A percentile compares a stretch with the other conserved stretches of the same genome.
phyloP scores from a whole-genome alignment of 371 early-diverging fungal species.

The Mortierella sp. region DNA sequence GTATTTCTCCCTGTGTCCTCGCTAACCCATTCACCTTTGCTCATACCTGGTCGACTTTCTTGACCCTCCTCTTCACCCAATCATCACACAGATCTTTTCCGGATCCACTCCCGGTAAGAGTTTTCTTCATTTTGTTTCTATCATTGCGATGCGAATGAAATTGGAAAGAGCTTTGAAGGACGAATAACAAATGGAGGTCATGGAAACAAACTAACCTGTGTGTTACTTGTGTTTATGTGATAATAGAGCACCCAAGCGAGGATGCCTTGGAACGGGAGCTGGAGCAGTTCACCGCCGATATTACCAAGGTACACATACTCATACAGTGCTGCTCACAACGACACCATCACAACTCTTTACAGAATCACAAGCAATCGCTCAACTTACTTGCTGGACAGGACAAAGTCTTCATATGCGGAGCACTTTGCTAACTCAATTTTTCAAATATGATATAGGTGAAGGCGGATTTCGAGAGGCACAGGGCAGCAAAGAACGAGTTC shows the following conservation, averaged over 20 bases:
- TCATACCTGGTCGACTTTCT: background rate
- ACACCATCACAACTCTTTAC: background rate
- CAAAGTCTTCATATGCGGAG: background rate
- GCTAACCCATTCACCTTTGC: background rate
- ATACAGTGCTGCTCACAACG: no score
- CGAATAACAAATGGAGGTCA: background rate
- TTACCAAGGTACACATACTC: slow-evolving; percentile 23
- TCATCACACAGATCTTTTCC: slow-evolving; percentile 46
- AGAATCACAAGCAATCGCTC: background rate
- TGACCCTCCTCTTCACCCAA: slow-evolving; percentile 16
- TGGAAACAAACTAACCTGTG: background rate
- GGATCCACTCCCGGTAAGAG: slow-evolving; percentile 58
- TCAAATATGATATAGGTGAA: slow-evolving; percentile 21
- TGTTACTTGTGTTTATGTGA: background rate
- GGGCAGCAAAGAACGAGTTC: slow-evolving; percentile 43
- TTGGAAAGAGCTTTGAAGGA: background rate
- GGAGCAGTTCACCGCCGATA: slow-evolving; percentile 34
- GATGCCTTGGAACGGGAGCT: slow-evolving; percentile 41
- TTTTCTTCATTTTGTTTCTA: background rate
- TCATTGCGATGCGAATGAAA: background rate
- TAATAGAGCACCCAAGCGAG: slow-evolving; percentile 49
- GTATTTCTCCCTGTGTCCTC: background rate
- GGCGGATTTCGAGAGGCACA: slow-evolving; percentile 43
- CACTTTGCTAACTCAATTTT: background rate
- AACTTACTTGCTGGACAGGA: background rate